Conservation (phyloP, 108 stramenopile genomes). For the Pseudonitzschia delicatissima region DNA sequence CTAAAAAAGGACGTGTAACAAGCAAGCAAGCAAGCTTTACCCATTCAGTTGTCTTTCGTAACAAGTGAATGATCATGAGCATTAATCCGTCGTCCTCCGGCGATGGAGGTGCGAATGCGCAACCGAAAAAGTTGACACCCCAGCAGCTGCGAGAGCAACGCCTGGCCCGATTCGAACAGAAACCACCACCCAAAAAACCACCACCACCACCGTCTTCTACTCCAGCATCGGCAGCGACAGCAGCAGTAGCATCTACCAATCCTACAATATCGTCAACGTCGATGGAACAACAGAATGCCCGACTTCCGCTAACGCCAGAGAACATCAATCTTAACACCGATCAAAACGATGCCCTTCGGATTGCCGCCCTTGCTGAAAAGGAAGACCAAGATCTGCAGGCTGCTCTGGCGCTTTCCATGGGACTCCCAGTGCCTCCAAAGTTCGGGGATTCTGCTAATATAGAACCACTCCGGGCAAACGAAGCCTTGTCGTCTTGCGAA, state of each 20-base stretch:
- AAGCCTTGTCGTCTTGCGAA: not conserved
- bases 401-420: slow-evolving; percentile 38
- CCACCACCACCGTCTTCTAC: too few species aligned
- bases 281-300: too few species aligned
- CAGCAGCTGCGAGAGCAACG: slow-evolving; percentile 4
- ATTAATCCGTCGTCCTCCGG: not conserved
- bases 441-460: not conserved
- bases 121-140: not conserved
- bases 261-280: too few species aligned
- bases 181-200: not conserved
- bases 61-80: not conserved
- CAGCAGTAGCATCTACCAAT: too few species aligned
- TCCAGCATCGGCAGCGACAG: too few species aligned
- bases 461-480: not conserved
- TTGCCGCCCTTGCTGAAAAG: not conserved
- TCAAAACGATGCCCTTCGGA: too few species aligned
- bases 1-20: too few species aligned
- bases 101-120: not conserved
- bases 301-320: too few species aligned
- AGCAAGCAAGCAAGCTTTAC: too few species aligned
- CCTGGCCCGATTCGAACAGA: not conserved
- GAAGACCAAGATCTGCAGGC: slow-evolving; percentile 35
- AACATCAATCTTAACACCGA: too few species aligned
- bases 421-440: not conserved
- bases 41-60: too few species aligned